Evolutionary conservation across 1,139 yeast genomes (phyloP), one percentile per base, ranked within the genome.

Genomic region (Arxiozyma bovina): DNA sequence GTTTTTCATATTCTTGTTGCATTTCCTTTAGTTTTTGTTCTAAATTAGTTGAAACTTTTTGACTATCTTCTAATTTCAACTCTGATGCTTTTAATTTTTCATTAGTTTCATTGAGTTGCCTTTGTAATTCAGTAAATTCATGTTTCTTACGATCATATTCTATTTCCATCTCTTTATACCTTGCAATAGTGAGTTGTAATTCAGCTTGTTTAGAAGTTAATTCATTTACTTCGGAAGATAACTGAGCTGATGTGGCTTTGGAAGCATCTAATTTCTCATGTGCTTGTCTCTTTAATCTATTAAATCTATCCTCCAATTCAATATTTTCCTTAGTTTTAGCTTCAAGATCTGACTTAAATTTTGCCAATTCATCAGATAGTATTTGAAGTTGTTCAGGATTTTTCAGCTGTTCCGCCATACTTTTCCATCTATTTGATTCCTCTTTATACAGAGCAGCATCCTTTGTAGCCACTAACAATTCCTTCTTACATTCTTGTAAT

Each of bases 311-410:
- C 52, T 65, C 55, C 30, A 70, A 54, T 45, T 62, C 71, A 1
- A 46, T 59, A 57, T 70, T 64, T 52, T 71, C 71, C 48, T 64
- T 63, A n/a, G 51, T 50, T n/a, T 59, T 60, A 12, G 56, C 58
- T 5, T 59, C 54, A 1, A 65, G 74, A 68, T 51, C 63, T 15
- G 58, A 60, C 38, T 64, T 61, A 27, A 66, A 50, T 3, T 59
- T 57, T n/a, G 61, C 62, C 8, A 67, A 55, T 49, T 68, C 73
- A 21, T 75, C 69, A 53, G 71, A 67, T 23, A 75, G 61, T 20
- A 67, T 68, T 23, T 69, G 68, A 53, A 74, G 70, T 57, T 76
- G 81, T 22, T 71, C 76, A 17, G 79, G 80, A 58, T 78, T 73
- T 30, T 45, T 27, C 12, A 45, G 12, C 20, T 30, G 25, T 15